Base-by-base conservation (phyloP, 768 basidiomycete species). In the Ramaria rubella region DNA sequence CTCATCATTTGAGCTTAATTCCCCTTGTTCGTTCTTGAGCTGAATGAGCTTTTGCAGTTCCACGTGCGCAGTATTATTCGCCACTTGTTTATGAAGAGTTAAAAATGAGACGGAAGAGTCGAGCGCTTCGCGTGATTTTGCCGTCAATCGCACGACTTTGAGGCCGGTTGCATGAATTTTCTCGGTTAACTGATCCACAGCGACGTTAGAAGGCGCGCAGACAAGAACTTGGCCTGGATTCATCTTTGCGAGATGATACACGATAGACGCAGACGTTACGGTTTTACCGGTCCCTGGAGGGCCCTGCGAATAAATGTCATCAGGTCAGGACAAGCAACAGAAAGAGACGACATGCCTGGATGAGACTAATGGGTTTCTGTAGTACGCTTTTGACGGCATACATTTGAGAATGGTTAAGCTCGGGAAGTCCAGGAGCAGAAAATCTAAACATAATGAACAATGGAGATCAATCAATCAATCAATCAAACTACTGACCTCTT, bases 391-490 rank as follows among this genome's bases (percentile, higher is more conserved):
- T 99, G 67, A 99, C 96, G 2, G 96, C 96, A 72, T 92, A 95
- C 92, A 99, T 97, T 70, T 99, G 96, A 21, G 95, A 98, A 67
- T 97, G 95, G 66, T 99, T 99, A 66, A 99, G 84, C 68, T 99
- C 96, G 3, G 96, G 96, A 36, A 99, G 83, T 26, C 93, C 92
- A 9, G 94, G 95, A 0, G 96, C 96, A 2, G 95, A 98, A 69
- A 98, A 96, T 50, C 77, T 71, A 38, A 9, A 5, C 5, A 23
- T 54, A 19, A 31, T 26, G 49, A 30, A 48, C 27, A 17, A 27
- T 11, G 30, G 57, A 21, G 38, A 44, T 2, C 36, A 53, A 31
- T 30, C 21, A 17, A 24, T 7, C 14, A 36, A 29, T 5, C 29
- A n/a, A 21, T 12, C 15, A 11, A 55, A 26, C 33, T n/a, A 42